Evolutionary conservation across 257 asterid species (phyloP).

Genomic region (Phtheirospermum japonicum): DNA sequence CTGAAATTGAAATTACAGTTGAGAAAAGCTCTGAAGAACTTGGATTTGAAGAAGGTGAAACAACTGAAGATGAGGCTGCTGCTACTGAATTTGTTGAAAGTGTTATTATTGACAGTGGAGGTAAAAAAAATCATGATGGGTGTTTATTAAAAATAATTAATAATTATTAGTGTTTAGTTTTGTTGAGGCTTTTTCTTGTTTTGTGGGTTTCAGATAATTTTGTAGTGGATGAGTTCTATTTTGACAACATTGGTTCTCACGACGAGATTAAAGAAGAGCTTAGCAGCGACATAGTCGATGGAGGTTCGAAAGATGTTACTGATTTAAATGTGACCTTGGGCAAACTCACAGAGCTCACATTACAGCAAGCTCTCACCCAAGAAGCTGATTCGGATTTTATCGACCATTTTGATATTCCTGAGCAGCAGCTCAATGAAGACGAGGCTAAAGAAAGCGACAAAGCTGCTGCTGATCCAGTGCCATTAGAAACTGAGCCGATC

Average conservation of each 20-base stretch:
- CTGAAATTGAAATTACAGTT: conserved; percentile 16
- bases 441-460: conserved; percentile 7
- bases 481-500: not conserved
- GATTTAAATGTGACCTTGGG: conserved; percentile 6
- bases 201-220: not conserved
- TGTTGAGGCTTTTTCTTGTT: conserved; percentile 1
- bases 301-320: conserved; percentile 6
- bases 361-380: conserved; percentile 1
- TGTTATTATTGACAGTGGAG: conserved; percentile 20
- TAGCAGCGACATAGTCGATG: not conserved
- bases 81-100: conserved; percentile 10
- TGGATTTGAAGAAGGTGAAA: conserved; percentile 5
- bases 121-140: no score
- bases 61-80: conserved; percentile 5
- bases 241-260: conserved; percentile 1
- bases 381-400: no score
- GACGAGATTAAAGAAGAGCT: conserved; percentile 22
- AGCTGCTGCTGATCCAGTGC: conserved; percentile 18
- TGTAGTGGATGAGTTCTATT: conserved; percentile 14
- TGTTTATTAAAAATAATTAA: not conserved
- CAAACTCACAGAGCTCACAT: conserved; percentile 17
- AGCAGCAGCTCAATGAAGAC: no score
- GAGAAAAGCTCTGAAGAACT: conserved; percentile 12
- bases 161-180: not conserved
- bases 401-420: conserved; percentile 1